These are phyloP conservation scores for Penicillium waksmanii DNA, from an alignment of 495 filamentous ascomycete genomes.

Conservation along the genomic window DNA sequence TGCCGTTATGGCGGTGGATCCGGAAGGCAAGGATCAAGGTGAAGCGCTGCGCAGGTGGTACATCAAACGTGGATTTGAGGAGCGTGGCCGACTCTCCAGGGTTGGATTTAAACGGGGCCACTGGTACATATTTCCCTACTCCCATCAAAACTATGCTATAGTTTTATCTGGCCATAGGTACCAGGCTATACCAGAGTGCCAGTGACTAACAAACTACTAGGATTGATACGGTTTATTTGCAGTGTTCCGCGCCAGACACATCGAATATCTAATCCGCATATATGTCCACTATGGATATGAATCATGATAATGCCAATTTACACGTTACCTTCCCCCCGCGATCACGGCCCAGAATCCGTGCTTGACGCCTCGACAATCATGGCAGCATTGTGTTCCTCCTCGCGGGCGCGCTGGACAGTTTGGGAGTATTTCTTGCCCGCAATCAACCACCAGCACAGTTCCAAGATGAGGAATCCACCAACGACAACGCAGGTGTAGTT, in stretches of 20 bases:
- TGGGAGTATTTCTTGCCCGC: slow-evolving; percentile 39
- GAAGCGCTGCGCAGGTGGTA: slow-evolving; percentile 32
- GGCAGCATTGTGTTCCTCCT: slow-evolving; percentile 32
- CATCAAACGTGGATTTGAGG: slow-evolving; percentile 27
- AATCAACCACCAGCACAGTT: slow-evolving; percentile 44
- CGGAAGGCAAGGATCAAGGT: slow-evolving; percentile 23
- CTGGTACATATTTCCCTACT: slow-evolving; percentile 9
- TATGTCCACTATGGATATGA: not conserved
- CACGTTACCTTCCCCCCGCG: not conserved
- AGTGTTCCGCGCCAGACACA: slow-evolving; percentile 12
- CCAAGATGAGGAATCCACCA: slow-evolving; percentile 55
- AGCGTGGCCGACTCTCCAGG: slow-evolving; percentile 30
- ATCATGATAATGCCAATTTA: not conserved
- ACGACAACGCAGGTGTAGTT: slow-evolving; percentile 72
- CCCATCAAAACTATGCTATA: too few species aligned
- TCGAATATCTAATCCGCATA: not conserved
- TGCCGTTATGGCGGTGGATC: slow-evolving; percentile 34
- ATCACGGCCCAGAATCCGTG: not conserved
- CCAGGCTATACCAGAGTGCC: too few species aligned
- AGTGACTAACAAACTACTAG: slow-evolving; percentile 6
- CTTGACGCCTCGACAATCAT: slow-evolving; percentile 8
- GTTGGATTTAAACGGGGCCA: slow-evolving; percentile 28
- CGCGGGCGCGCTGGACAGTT: slow-evolving; percentile 31
- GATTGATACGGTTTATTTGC: slow-evolving; percentile 29
- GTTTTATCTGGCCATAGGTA: too few species aligned